Evolutionary conservation across 805 yeast genomes (phyloP).

Genomic region (Lachancea dasiensis): DNA sequence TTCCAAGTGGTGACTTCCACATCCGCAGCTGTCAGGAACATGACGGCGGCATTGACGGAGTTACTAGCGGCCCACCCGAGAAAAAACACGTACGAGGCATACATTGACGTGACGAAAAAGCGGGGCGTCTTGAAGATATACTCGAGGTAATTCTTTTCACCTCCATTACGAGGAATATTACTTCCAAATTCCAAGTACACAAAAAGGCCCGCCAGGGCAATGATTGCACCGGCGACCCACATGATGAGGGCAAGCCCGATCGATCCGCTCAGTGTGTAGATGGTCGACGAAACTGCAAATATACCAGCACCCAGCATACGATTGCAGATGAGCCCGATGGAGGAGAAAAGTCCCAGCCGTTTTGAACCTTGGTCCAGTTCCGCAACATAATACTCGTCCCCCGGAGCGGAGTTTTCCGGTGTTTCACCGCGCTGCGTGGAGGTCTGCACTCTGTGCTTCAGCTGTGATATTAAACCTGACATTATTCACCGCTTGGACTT

Average conservation of each 20-base stretch:
- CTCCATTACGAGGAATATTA: slow-evolving; percentile 75
- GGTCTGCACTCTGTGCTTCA: not conserved
- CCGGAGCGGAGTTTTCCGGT: not conserved
- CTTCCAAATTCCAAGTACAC: slow-evolving; percentile 80
- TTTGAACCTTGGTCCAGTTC: slow-evolving; percentile 38
- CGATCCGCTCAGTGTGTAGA: slow-evolving; percentile 49
- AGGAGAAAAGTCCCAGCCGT: slow-evolving; percentile 47
- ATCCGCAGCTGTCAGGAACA: slow-evolving; percentile 68
- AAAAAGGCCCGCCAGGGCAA: slow-evolving; percentile 56
- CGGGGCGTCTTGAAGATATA: slow-evolving; percentile 62
- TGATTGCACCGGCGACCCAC: slow-evolving; percentile 71
- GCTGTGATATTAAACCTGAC: slow-evolving; percentile 1
- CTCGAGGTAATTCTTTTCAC: slow-evolving; percentile 78
- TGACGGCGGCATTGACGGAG: slow-evolving; percentile 74
- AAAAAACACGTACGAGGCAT: slow-evolving; percentile 65
- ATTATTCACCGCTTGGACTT: too few species aligned
- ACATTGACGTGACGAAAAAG: slow-evolving; percentile 58
- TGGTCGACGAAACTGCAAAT: slow-evolving; percentile 61
- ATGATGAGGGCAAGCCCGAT: slow-evolving; percentile 65
- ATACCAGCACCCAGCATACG: slow-evolving; percentile 76
- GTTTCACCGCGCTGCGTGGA: not conserved
- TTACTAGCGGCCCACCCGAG: slow-evolving; percentile 86
- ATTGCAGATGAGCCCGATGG: slow-evolving; percentile 59
- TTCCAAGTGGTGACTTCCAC: slow-evolving; percentile 66
- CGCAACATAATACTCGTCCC: slow-evolving; percentile 30